Evolutionary conservation across 2,329 filamentous ascomycete genomes (phyloP).

Genomic region (Sporothrix phasma): DNA sequence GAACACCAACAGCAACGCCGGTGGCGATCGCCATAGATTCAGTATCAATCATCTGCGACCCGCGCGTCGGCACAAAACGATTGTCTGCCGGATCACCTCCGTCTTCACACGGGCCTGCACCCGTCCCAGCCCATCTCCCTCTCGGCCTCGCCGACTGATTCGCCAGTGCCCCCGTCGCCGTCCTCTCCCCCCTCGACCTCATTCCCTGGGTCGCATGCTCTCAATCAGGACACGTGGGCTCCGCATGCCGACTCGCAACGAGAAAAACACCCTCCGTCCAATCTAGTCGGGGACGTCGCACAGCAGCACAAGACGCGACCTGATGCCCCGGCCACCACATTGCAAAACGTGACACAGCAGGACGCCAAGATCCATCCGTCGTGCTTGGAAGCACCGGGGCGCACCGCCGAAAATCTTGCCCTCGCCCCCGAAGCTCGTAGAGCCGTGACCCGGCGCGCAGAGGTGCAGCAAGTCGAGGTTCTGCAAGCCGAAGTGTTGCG

Average conservation of each 20-base stretch:
- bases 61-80: not conserved
- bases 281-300: not conserved
- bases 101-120: not conserved
- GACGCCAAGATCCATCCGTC: slow-evolving; percentile 3
- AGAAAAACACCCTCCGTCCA: not conserved
- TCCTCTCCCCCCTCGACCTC: not conserved
- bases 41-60: not conserved
- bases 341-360: slow-evolving; percentile 1
- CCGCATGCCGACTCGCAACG: not conserved
- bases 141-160: not conserved
- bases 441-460: not conserved
- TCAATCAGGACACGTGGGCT: not conserved
- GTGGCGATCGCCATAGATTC: not conserved
- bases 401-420: not conserved
- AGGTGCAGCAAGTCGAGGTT: not conserved
- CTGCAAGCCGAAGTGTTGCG: not conserved
- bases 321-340: not conserved
- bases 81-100: not conserved
- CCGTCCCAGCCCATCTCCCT: not conserved
- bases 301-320: not conserved
- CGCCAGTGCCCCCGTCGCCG: not conserved
- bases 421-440: not conserved
- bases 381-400: not conserved
- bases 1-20: not conserved
- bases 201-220: not conserved